Percentiles rank a stretch among this genome's conserved stretches.
phyloP scores from a whole-genome alignment of 331 rosid species.

The Prunus yedoensis region DNA sequence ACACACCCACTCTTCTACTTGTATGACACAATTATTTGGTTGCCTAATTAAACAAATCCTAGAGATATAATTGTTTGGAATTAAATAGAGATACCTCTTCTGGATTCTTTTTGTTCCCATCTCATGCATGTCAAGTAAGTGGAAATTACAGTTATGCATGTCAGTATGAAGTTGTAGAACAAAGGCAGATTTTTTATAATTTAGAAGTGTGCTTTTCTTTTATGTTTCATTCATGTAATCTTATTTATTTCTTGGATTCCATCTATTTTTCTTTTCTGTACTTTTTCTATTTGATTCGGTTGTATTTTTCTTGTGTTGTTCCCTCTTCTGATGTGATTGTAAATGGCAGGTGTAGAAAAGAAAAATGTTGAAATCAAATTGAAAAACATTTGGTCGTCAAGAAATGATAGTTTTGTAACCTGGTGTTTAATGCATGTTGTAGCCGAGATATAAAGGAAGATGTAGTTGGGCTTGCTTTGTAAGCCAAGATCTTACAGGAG shows the following conservation, averaged over 20 bases:
- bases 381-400: conserved; percentile 31
- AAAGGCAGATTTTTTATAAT: neutral
- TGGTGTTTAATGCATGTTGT: conserved; percentile 47
- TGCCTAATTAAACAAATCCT: neutral
- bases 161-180: neutral
- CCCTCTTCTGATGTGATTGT: neutral
- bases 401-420: conserved; percentile 30
- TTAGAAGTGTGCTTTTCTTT: neutral
- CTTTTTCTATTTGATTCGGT: neutral
- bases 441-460: conserved; percentile 37
- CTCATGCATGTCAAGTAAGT: neutral
- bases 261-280: neutral
- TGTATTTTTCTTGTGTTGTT: neutral
- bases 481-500: conserved; percentile 43
- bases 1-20: neutral
- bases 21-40: neutral
- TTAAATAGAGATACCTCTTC: neutral
- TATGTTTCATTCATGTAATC: neutral
- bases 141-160: neutral
- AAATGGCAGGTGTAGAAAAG: conserved; percentile 37
- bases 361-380: conserved; percentile 42
- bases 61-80: neutral
- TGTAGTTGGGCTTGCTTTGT: conserved; percentile 39
- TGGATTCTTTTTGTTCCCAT: neutral
- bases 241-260: neutral